These are phyloP conservation scores for Dalechampia spathulata DNA, from an alignment of 441 rosid species.

Conservation along the genomic window DNA sequence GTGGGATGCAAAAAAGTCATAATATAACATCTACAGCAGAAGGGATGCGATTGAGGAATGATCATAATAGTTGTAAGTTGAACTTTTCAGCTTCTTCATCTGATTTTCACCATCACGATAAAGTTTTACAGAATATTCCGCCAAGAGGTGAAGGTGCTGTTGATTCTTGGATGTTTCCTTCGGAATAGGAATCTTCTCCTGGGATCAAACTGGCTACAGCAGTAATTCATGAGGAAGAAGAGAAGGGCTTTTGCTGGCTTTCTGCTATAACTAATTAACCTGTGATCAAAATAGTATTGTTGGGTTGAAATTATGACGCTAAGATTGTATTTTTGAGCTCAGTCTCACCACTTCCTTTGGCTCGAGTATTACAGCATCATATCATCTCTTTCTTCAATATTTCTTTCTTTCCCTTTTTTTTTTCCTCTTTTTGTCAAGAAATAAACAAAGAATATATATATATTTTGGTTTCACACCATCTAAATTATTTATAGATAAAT, in stretches of 20 bases:
- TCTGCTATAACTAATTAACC: not conserved
- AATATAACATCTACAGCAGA: conserved; percentile 14
- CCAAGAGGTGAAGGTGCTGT: conserved; percentile 49
- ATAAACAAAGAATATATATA: conserved; percentile 13
- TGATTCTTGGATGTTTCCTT: conserved; percentile 68
- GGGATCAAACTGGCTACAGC: not conserved
- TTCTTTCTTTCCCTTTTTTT: not conserved
- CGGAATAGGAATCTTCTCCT: conserved; percentile 24
- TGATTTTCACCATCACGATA: conserved; percentile 42
- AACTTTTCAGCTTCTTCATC: conserved; percentile 36
- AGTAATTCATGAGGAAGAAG: not conserved
- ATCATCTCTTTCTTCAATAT: not conserved
- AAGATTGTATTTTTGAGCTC: conserved; percentile 8
- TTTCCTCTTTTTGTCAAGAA: not conserved
- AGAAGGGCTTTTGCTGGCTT: conserved; percentile 1
- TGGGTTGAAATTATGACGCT: not conserved
- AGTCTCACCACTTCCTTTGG: conserved; percentile 2
- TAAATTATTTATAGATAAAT: conserved; percentile 8
- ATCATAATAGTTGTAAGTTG: conserved; percentile 26
- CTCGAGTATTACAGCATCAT: conserved; percentile 9
- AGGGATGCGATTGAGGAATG: conserved; percentile 13
- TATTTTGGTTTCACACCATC: not conserved
- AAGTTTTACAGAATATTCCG: conserved; percentile 38
- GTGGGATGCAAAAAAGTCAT: conserved; percentile 16
- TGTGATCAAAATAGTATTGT: not conserved